phyloP scores from a whole-genome alignment of 345 rosid genomes.

The Adansonia digitata region DNA sequence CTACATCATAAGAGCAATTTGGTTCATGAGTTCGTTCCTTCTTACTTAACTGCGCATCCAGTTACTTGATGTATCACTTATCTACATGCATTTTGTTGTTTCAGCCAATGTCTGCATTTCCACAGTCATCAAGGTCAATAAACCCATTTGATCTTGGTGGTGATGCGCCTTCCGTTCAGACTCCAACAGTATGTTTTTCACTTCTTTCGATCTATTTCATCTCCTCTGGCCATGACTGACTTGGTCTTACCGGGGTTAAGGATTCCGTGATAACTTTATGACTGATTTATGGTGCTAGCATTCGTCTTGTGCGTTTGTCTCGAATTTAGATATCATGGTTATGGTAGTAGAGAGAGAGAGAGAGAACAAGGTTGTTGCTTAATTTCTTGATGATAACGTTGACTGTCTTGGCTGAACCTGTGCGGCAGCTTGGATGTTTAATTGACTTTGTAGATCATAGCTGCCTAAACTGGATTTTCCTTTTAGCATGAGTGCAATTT shows the following conservation, averaged over 20 bases:
- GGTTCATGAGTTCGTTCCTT: slow-evolving; percentile 1
- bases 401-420: neutral
- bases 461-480: neutral
- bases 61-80: slow-evolving; percentile 3
- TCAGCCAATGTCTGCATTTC: slow-evolving; percentile 55
- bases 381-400: neutral
- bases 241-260: neutral
- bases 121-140: slow-evolving; percentile 47
- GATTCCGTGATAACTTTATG: neutral
- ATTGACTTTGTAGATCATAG: neutral
- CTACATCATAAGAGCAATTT: slow-evolving; percentile 9
- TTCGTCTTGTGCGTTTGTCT: neutral
- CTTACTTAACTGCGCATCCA: neutral
- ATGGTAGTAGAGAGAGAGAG: neutral
- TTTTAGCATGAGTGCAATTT: neutral
- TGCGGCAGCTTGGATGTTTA: neutral
- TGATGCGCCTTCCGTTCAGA: slow-evolving; percentile 48
- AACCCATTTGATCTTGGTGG: slow-evolving; percentile 77
- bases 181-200: slow-evolving; percentile 48
- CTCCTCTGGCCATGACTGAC: neutral
- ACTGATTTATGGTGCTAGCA: neutral
- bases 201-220: slow-evolving; percentile 9
- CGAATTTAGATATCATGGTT: neutral
- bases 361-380: neutral
- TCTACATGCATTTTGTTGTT: slow-evolving; percentile 14